A percentile compares a stretch with the other conserved stretches of the same genome.
These are phyloP conservation scores for Hypoxylon crocopeplum DNA, from an alignment of 495 filamentous ascomycete genomes.

Conservation along the genomic window DNA sequence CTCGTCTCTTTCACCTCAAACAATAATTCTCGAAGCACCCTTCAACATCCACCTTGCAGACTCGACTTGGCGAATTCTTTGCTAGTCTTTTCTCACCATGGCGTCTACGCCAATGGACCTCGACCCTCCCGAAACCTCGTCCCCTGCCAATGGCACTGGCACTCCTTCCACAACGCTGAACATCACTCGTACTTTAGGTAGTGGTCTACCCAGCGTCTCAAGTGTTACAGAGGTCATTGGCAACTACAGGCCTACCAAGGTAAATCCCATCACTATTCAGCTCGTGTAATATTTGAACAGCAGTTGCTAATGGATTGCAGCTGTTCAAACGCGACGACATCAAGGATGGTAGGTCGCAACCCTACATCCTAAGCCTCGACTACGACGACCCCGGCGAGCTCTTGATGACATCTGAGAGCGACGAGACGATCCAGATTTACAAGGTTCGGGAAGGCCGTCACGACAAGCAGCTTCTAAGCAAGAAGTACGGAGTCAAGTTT, in stretches of 20 bases:
- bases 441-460: constrained; percentile 88
- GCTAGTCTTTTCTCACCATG: constrained; percentile 40
- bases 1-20: neutral
- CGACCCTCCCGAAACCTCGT: constrained; percentile 48
- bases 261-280: constrained; percentile 24
- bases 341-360: constrained; percentile 49
- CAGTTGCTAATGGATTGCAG: constrained; percentile 33
- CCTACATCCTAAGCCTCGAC: constrained; percentile 74
- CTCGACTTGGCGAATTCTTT: neutral
- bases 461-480: constrained; percentile 81
- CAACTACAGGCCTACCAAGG: constrained; percentile 60
- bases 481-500: constrained; percentile 94
- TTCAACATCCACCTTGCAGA: neutral
- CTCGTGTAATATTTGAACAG: constrained; percentile 2
- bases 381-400: constrained; percentile 95
- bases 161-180: constrained; percentile 46
- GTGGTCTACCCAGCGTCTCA: constrained; percentile 45
- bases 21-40: neutral
- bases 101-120: constrained; percentile 61
- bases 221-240: constrained; percentile 55
- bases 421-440: constrained; percentile 94
- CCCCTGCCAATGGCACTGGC: constrained; percentile 41
- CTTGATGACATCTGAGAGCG: constrained; percentile 82
- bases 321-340: constrained; percentile 52
- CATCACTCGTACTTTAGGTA: constrained; percentile 47